These are phyloP conservation scores for Cercospora sp. DNA, from an alignment of 2,329 filamentous ascomycete genomes.

Conservation along the genomic window DNA sequence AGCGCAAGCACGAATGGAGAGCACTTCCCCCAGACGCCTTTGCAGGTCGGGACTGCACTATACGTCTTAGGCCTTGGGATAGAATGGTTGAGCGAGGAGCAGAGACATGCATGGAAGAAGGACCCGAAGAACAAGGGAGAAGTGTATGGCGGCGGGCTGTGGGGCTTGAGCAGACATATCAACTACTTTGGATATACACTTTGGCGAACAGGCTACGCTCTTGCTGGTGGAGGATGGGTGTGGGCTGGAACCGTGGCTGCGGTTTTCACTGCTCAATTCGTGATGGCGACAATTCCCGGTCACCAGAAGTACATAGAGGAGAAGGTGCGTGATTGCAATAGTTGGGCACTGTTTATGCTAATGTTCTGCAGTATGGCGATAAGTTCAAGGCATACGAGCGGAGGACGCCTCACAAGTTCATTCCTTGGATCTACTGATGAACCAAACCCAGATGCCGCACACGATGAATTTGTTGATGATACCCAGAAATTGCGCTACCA, in stretches of 20 bases:
- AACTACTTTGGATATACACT: slow-evolving; percentile 57
- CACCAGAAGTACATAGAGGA: slow-evolving; percentile 53
- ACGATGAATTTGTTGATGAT: not conserved
- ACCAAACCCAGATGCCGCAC: not conserved
- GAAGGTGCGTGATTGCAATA: slow-evolving; percentile 35
- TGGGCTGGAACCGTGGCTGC: slow-evolving; percentile 45
- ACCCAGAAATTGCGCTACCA: not conserved
- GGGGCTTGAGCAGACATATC: slow-evolving; percentile 52
- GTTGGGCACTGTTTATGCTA: slow-evolving; percentile 6
- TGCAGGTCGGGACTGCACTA: slow-evolving; percentile 52
- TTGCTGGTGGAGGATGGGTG: slow-evolving; percentile 51
- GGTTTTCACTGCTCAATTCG: slow-evolving; percentile 51
- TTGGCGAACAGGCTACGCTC: slow-evolving; percentile 53
- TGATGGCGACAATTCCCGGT: slow-evolving; percentile 46
- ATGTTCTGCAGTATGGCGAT: slow-evolving; percentile 40
- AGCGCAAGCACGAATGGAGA: slow-evolving; percentile 46
- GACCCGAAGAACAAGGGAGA: slow-evolving; percentile 55
- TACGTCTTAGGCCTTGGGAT: slow-evolving; percentile 55
- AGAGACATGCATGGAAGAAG: slow-evolving; percentile 56
- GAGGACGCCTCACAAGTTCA: slow-evolving; percentile 43
- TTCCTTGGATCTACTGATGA: slow-evolving; percentile 37
- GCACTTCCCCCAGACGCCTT: slow-evolving; percentile 44
- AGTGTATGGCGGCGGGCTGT: slow-evolving; percentile 53
- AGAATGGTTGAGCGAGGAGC: slow-evolving; percentile 59
- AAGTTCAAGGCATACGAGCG: slow-evolving; percentile 43